phyloP scores from a whole-genome alignment of 345 rosid species.

The Salix suchowensis region DNA sequence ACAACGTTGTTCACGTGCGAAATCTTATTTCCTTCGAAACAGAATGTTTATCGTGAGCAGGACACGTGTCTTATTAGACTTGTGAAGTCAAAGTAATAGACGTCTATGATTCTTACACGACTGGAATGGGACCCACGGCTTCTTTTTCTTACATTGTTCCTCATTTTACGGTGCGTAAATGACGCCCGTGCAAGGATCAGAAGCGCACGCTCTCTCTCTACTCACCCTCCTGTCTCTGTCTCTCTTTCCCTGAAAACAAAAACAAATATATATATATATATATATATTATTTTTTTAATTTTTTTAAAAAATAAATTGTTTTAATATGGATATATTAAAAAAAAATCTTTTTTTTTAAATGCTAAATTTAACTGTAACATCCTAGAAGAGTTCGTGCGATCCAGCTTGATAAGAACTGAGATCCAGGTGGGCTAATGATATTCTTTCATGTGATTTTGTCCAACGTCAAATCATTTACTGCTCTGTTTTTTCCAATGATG shows the following conservation, averaged over 20 bases:
- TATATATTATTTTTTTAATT: no score
- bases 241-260: constrained; percentile 8
- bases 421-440: not conserved
- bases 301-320: no score
- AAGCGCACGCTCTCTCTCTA: not conserved
- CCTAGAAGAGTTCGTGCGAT: not conserved
- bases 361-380: no score
- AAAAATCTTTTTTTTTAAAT: no score
- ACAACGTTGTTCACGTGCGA: not conserved
- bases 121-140: not conserved
- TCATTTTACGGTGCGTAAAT: constrained; percentile 26
- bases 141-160: not conserved
- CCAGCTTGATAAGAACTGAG: not conserved
- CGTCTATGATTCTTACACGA: not conserved
- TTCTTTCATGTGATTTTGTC: not conserved
- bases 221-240: not conserved
- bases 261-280: not conserved
- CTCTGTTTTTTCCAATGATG: not conserved
- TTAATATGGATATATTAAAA: no score
- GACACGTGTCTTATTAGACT: not conserved
- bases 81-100: not conserved
- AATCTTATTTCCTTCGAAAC: not conserved
- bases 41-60: not conserved
- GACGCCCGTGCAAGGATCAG: constrained; percentile 16
- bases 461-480: not conserved